Conservation (phyloP, 2,329 filamentous ascomycete species). For the Lecanosticta acicola region DNA sequence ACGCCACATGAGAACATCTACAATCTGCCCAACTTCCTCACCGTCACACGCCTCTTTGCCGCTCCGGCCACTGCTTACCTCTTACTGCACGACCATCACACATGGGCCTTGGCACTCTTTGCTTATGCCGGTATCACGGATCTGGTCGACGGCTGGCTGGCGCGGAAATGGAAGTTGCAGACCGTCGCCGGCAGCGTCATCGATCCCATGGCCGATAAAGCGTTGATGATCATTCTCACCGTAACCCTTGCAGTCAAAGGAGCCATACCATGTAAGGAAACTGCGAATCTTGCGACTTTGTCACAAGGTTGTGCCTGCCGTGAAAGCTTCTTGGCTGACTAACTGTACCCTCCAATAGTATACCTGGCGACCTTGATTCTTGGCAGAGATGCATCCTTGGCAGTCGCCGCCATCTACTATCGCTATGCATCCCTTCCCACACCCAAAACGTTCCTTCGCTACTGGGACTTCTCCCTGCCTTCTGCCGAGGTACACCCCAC, state of each 20-base stretch:
- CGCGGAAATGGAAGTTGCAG: slow-evolving; percentile 76
- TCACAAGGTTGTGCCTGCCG: slow-evolving; percentile 7
- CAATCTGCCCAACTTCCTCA: slow-evolving; percentile 90
- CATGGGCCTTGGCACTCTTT: slow-evolving; percentile 77
- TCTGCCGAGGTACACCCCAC: slow-evolving; percentile 80
- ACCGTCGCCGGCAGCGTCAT: slow-evolving; percentile 94
- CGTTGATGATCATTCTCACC: slow-evolving; percentile 87
- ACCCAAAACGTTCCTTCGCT: slow-evolving; percentile 84
- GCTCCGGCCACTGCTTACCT: slow-evolving; percentile 85
- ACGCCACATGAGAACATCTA: slow-evolving; percentile 81
- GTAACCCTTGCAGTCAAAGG: slow-evolving; percentile 80
- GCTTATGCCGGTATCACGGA: slow-evolving; percentile 89
- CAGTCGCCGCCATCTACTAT: slow-evolving; percentile 84
- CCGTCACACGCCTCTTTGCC: slow-evolving; percentile 74
- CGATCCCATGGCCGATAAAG: slow-evolving; percentile 95
- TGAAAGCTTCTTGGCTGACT: slow-evolving; percentile 11
- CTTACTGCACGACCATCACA: slow-evolving; percentile 75
- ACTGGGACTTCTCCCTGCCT: slow-evolving; percentile 96
- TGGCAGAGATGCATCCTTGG: slow-evolving; percentile 78
- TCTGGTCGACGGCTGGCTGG: slow-evolving; percentile 89
- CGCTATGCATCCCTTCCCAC: slow-evolving; percentile 89
- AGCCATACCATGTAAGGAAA: slow-evolving; percentile 62
- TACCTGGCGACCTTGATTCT: slow-evolving; percentile 89
- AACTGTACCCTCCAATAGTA: slow-evolving; percentile 44
- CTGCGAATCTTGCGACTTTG: slow-evolving; percentile 10